Conservation (phyloP, 2,329 filamentous ascomycete genomes). For the Penicillium sp. region DNA sequence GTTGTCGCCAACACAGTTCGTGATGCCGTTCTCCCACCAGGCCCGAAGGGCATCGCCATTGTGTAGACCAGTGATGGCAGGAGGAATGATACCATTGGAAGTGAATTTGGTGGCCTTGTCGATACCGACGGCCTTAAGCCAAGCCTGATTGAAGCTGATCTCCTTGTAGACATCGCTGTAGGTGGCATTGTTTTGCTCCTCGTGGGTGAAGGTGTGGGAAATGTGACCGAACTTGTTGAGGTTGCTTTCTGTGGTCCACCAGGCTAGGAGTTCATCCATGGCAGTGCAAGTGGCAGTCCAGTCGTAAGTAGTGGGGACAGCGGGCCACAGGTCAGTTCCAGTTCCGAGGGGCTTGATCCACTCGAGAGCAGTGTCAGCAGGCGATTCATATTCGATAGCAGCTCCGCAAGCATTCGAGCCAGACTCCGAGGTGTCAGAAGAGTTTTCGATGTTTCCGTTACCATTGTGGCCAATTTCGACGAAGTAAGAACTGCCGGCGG, state of each 20-base stretch:
- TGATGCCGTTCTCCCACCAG: constrained; percentile 60
- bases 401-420: constrained; percentile 31
- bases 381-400: constrained; percentile 48
- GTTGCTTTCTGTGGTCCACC: constrained; percentile 53
- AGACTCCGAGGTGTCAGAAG: constrained; percentile 22
- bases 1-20: constrained; percentile 63
- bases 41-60: constrained; percentile 62
- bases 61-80: constrained; percentile 62
- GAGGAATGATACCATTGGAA: constrained; percentile 57
- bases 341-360: constrained; percentile 53
- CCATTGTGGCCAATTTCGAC: constrained; percentile 58
- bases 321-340: constrained; percentile 51
- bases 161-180: constrained; percentile 57
- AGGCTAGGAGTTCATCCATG: constrained; percentile 52
- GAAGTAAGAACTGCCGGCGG: constrained; percentile 52
- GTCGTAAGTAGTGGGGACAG: constrained; percentile 43
- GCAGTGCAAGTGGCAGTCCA: constrained; percentile 53
- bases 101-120: constrained; percentile 50
- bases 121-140: constrained; percentile 56
- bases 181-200: constrained; percentile 59
- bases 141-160: constrained; percentile 60
- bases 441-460: constrained; percentile 51
- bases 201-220: constrained; percentile 63
- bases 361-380: constrained; percentile 48
- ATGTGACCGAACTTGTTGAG: constrained; percentile 56